These are phyloP conservation scores for Zygnema cylindricum DNA, from an alignment of 139 green algal genomes.

Conservation along the genomic window DNA sequence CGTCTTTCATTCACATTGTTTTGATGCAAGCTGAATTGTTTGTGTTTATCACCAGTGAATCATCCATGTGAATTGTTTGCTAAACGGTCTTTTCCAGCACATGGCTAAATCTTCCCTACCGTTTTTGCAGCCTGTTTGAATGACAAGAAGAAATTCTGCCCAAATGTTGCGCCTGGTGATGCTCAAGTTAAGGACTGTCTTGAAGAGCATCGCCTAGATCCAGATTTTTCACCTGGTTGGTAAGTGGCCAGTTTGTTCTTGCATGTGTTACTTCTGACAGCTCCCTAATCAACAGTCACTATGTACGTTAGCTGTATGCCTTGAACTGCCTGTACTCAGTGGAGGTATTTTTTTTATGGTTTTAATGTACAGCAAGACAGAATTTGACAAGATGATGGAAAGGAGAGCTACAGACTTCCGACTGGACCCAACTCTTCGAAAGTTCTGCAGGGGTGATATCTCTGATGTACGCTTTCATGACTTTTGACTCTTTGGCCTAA, in stretches of 20 bases:
- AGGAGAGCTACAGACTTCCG: conserved; percentile 62
- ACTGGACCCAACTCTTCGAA: conserved; percentile 49
- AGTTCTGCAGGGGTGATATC: conserved; percentile 68
- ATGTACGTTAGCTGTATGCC: not conserved
- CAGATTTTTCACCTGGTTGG: conserved; percentile 44
- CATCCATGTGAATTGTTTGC: too few relatives aligned
- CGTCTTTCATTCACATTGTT: too few relatives aligned
- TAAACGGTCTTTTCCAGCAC: conserved; percentile 1
- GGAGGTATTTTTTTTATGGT: too few relatives aligned
- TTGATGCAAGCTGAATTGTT: too few relatives aligned
- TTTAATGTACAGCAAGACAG: conserved; percentile 62
- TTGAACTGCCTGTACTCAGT: not conserved
- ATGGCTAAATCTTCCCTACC: too few relatives aligned
- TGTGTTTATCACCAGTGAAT: too few relatives aligned
- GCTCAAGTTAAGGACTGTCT: conserved; percentile 73
- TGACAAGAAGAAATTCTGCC: conserved; percentile 81
- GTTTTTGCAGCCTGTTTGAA: conserved; percentile 69
- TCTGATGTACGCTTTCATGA: not conserved
- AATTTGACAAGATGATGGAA: conserved; percentile 67
- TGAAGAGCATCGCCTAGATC: conserved; percentile 57
- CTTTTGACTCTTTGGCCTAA: not conserved
- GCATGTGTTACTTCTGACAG: not conserved
- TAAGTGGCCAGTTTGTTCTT: too few relatives aligned
- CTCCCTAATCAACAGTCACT: not conserved
- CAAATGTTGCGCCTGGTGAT: conserved; percentile 60